Conservation (phyloP, 306 rosid species). For the Rosa multiflora region DNA sequence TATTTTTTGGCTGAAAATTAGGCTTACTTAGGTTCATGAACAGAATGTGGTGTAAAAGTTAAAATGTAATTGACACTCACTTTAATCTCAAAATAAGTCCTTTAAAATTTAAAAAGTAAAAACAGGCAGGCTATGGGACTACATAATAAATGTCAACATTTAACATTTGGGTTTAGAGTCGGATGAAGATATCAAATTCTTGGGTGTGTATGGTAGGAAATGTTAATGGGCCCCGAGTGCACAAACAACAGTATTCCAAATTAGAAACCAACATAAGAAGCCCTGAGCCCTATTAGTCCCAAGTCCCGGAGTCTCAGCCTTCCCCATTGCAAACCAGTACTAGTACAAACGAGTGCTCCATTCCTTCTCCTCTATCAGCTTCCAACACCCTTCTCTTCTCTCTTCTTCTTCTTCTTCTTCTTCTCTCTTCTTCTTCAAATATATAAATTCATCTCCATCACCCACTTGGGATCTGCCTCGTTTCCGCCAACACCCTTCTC, state of each 20-base stretch:
- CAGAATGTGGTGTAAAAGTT: not conserved
- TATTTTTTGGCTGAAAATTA: too few species aligned
- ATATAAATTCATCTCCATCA: not conserved
- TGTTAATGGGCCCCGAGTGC: not conserved
- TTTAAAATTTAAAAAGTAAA: too few species aligned
- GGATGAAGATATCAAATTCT: not conserved
- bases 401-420: too few species aligned
- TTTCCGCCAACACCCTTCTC: slow-evolving; percentile 3
- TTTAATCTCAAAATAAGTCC: not conserved
- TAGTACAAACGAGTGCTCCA: not conserved
- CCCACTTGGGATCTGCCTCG: slow-evolving; percentile 13
- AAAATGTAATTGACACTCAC: not conserved
- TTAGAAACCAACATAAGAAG: not conserved
- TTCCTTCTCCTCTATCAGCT: not conserved
- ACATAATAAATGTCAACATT: too few species aligned
- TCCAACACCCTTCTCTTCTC: not conserved
- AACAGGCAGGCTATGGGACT: not conserved
- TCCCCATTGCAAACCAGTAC: not conserved
- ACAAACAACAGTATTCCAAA: not conserved
- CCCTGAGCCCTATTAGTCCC: slow-evolving; percentile 7
- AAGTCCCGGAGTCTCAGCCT: not conserved
- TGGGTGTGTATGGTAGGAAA: not conserved
- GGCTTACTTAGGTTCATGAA: not conserved
- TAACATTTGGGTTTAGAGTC: not conserved
- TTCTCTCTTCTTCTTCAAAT: not conserved